Evolutionary conservation across 768 basidiomycete genomes (phyloP).

Genomic region (Pholiota microspora): DNA sequence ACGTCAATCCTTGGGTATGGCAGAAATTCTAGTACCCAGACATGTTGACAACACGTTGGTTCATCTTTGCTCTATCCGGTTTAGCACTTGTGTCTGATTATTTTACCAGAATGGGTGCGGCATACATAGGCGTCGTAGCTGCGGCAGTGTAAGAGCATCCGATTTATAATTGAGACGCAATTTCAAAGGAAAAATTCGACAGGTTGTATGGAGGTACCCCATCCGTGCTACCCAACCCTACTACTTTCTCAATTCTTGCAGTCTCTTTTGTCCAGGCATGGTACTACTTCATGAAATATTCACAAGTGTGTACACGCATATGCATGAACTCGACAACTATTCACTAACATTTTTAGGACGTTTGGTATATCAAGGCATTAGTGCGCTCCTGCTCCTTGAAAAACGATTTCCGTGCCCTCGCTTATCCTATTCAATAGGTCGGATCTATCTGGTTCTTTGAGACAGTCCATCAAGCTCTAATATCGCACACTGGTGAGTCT

Average conservation of each 20-base stretch:
- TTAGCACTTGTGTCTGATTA: background rate
- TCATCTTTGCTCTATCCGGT: background rate
- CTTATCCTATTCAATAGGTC: constrained; percentile 32
- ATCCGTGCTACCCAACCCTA: background rate
- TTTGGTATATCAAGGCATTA: constrained; percentile 50
- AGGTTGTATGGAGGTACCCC: constrained; percentile 54
- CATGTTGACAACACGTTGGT: constrained; percentile 25
- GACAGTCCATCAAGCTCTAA: constrained; percentile 49
- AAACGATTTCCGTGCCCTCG: background rate
- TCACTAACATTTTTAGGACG: constrained; percentile 39
- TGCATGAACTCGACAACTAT: background rate
- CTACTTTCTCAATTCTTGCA: constrained; percentile 18
- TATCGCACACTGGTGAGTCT: constrained; percentile 48
- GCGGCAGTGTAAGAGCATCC: constrained; percentile 39
- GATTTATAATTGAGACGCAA: background rate
- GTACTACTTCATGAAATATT: constrained; percentile 52
- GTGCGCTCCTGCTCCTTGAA: constrained; percentile 25
- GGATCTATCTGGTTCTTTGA: constrained; percentile 48
- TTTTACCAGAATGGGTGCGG: constrained; percentile 44
- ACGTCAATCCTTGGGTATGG: constrained; percentile 5
- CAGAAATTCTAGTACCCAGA: constrained; percentile 8
- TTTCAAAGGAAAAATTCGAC: constrained; percentile 1
- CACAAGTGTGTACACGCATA: constrained; percentile 25
- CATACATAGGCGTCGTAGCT: constrained; percentile 47
- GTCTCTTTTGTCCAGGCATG: constrained; percentile 57